A percentile compares a stretch with the other conserved stretches of the same genome.
phyloP scores from a whole-genome alignment of 768 basidiomycete species.

The Lyophyllum shimeji region DNA sequence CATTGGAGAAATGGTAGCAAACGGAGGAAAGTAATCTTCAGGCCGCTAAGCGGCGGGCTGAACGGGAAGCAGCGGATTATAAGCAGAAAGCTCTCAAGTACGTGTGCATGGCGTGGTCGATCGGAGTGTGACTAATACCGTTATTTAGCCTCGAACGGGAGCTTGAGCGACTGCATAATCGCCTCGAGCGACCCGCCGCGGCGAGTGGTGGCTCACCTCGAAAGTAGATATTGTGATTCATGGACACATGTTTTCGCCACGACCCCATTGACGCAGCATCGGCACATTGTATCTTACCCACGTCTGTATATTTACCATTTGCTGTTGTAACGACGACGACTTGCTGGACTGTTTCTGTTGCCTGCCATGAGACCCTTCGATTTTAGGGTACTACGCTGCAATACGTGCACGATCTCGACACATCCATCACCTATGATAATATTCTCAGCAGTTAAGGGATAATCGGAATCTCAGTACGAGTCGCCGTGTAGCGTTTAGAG shows the following conservation, averaged over 20 bases:
- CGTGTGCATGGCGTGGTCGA: conserved; percentile 18
- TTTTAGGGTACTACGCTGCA: too few species aligned
- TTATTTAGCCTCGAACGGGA: conserved; percentile 57
- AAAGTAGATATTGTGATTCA: conserved; percentile 20
- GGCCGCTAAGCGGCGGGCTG: conserved; percentile 71
- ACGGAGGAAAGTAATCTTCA: conserved; percentile 66
- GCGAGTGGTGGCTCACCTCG: conserved; percentile 28
- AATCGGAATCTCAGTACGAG: too few species aligned
- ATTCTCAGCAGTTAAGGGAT: too few species aligned
- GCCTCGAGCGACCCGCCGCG: conserved; percentile 57
- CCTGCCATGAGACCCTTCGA: too few species aligned
- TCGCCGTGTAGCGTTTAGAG: too few species aligned
- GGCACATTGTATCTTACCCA: conserved; percentile 18
- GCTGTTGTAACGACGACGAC: conserved; percentile 9
- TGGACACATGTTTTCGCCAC: conserved; percentile 5
- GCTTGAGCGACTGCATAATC: conserved; percentile 65
- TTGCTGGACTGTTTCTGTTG: neutral
- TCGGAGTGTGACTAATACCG: conserved; percentile 2
- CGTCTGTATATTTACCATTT: conserved; percentile 17
- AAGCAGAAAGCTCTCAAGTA: conserved; percentile 71
- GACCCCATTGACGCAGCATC: conserved; percentile 4
- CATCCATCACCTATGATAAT: too few species aligned
- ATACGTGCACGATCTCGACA: too few species aligned
- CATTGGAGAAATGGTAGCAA: conserved; percentile 45
- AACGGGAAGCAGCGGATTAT: conserved; percentile 73